Evolutionary conservation across 2,329 filamentous ascomycete genomes (phyloP).

Genomic region (Trichoderma sp.): DNA sequence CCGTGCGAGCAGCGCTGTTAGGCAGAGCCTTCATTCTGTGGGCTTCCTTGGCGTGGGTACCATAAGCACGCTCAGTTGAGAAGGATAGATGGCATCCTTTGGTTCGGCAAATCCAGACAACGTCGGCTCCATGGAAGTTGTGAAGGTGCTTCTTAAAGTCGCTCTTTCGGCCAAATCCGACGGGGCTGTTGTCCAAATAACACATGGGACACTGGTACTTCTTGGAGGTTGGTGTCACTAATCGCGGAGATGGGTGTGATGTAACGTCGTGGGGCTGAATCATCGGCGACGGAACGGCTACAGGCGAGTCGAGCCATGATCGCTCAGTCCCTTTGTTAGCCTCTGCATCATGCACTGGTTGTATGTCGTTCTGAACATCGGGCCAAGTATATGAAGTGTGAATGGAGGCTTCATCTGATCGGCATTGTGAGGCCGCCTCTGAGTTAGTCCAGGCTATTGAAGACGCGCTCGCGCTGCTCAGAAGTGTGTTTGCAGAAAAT

Average conservation of each 20-base stretch:
- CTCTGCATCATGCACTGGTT: slow-evolving; percentile 43
- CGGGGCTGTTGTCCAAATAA: slow-evolving; percentile 50
- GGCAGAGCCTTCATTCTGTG: slow-evolving; percentile 49
- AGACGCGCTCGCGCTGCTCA: slow-evolving; percentile 47
- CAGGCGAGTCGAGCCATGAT: slow-evolving; percentile 48
- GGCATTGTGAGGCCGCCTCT: slow-evolving; percentile 45
- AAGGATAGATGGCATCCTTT: slow-evolving; percentile 49
- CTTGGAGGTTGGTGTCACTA: slow-evolving; percentile 45
- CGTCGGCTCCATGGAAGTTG: slow-evolving; percentile 51
- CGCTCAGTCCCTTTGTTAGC: slow-evolving; percentile 41
- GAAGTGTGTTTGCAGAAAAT: slow-evolving; percentile 46
- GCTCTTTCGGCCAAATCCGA: slow-evolving; percentile 52
- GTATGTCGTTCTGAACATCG: slow-evolving; percentile 41
- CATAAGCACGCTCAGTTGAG: slow-evolving; percentile 51
- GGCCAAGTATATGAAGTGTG: slow-evolving; percentile 47
- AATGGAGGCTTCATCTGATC: slow-evolving; percentile 47
- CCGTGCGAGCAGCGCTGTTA: slow-evolving; percentile 47
- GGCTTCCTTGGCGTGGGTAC: slow-evolving; percentile 49
- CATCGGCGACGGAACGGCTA: slow-evolving; percentile 43
- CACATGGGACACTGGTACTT: slow-evolving; percentile 53
- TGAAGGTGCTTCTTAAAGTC: slow-evolving; percentile 56
- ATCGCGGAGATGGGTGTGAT: slow-evolving; percentile 44
- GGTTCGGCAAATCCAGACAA: slow-evolving; percentile 50
- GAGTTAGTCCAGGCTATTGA: slow-evolving; percentile 49
- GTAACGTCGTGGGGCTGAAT: slow-evolving; percentile 41